These are phyloP conservation scores for Metschnikowia cerradonensis DNA, from an alignment of 805 yeast genomes.

Conservation along the genomic window DNA sequence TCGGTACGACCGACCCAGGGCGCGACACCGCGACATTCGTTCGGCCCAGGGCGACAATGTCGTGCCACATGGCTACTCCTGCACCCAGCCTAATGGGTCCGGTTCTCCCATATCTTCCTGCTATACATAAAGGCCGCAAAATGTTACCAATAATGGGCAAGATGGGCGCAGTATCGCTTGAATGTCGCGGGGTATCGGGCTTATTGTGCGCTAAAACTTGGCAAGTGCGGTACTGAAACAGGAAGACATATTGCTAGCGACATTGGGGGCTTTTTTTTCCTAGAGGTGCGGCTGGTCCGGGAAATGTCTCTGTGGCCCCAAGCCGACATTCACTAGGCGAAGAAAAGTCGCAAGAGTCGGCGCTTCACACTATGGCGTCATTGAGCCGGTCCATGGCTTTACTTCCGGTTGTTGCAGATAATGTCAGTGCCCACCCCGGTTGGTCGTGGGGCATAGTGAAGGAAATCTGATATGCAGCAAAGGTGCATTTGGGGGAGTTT, in stretches of 20 bases:
- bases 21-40: conserved; percentile 1
- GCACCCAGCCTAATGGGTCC: too few species aligned
- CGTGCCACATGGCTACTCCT: too few species aligned
- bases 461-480: neutral
- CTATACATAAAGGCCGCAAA: too few species aligned
- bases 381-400: too few species aligned
- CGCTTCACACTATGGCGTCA: too few species aligned
- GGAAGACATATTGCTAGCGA: conserved; percentile 1
- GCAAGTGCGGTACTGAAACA: conserved; percentile 2
- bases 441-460: neutral
- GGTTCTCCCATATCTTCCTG: too few species aligned
- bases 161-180: neutral
- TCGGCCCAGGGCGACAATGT: too few species aligned
- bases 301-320: neutral
- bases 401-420: too few species aligned
- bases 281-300: conserved; percentile 2
- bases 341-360: too few species aligned
- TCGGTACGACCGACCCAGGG: neutral
- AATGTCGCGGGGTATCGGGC: neutral
- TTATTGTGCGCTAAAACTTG: neutral
- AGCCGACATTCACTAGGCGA: neutral
- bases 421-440: too few species aligned
- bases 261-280: neutral
- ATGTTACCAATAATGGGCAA: too few species aligned
- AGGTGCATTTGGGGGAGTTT: neutral